Base-by-base conservation (phyloP, 1,284 basidiomycete species). In the Sparassis latifolia region DNA sequence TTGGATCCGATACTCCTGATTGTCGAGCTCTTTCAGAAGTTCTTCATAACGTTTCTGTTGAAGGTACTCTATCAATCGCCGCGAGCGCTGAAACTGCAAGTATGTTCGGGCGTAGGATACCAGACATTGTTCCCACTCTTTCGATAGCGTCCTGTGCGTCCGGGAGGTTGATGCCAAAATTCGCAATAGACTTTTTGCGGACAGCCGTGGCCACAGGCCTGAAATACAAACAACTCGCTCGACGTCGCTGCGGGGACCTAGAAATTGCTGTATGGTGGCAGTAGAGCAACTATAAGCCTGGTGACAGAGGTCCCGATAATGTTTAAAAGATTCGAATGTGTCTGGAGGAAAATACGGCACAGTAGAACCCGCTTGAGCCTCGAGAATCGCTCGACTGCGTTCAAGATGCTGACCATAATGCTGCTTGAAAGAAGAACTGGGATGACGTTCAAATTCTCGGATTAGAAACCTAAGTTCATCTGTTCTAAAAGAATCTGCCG, bases 11-110 rank as follows among this genome's bases (percentile, higher is more conserved):
- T 20, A 53, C 1, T 56, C 57, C 1, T 42, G 52, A 35, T 72
- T 71, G 30, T 61, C 50, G 1, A 66, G 42, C 44, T 76, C 76
- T 56, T 62, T 69, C n/a, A 33, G 52, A 40, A 69, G 62, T 2
- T 74, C 71, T 28, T 67, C 64, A 0, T 47, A 6, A 4, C 53
- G 54, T 7, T 49, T 49, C 3, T 42, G 44, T 2, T 54, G 7
- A 6, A 48, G 54, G 12, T 62, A 53, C 2, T 44, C 45, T 33
- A 68, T 33, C 10, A 72, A 45, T 27, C 72, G 64, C 6, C 62
- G 62, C 29, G 69, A 60, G 12, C 66, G 66, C 44, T 76, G 74
- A 32, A 66, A 59, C 10, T 53, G 50, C 4, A 74, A 49, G 32
- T 66, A 33, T 2, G 56, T 50, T 40, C 60, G 47, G 2, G 66